These are phyloP conservation scores for Lantana camara DNA, from an alignment of 257 asterid genomes.

Conservation along the genomic window DNA sequence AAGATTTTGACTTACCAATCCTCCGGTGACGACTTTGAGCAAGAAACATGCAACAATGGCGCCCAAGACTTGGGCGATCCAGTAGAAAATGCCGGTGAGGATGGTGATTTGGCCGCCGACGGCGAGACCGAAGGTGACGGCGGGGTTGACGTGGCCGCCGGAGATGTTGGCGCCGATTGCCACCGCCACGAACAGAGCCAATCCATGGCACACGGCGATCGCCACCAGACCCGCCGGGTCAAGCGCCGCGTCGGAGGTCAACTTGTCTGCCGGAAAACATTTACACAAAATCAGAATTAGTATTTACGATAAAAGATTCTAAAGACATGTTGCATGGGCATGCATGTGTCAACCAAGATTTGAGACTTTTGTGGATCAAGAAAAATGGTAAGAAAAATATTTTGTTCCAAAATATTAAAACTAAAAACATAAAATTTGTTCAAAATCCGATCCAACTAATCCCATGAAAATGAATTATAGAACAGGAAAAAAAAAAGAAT, in stretches of 20 bases:
- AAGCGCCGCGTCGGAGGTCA: slow-evolving; percentile 59
- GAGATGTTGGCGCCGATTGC: slow-evolving; percentile 69
- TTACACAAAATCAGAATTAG: background rate
- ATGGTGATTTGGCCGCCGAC: slow-evolving; percentile 74
- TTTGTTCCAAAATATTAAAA: too few relatives aligned
- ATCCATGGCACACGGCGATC: slow-evolving; percentile 58
- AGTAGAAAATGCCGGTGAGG: slow-evolving; percentile 62
- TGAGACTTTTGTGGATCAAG: too few relatives aligned
- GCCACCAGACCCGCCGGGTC: slow-evolving; percentile 65
- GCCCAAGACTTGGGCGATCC: slow-evolving; percentile 71
- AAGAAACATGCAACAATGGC: slow-evolving; percentile 48
- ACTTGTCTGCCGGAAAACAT: slow-evolving; percentile 34
- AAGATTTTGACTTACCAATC: slow-evolving; percentile 41
- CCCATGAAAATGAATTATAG: background rate
- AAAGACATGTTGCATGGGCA: slow-evolving; percentile 19
- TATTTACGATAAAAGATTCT: background rate
- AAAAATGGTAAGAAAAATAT: too few relatives aligned
- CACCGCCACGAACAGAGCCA: slow-evolving; percentile 72
- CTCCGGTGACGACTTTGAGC: slow-evolving; percentile 65
- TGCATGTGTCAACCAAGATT: slow-evolving; percentile 11
- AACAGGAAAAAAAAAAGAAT: background rate
- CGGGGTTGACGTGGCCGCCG: slow-evolving; percentile 82
- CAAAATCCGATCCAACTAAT: too few relatives aligned
- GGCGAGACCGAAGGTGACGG: slow-evolving; percentile 72
- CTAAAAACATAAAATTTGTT: too few relatives aligned